Conservation (phyloP, 371 early-diverging fungal genomes). For the Haplosporangium sp. region DNA sequence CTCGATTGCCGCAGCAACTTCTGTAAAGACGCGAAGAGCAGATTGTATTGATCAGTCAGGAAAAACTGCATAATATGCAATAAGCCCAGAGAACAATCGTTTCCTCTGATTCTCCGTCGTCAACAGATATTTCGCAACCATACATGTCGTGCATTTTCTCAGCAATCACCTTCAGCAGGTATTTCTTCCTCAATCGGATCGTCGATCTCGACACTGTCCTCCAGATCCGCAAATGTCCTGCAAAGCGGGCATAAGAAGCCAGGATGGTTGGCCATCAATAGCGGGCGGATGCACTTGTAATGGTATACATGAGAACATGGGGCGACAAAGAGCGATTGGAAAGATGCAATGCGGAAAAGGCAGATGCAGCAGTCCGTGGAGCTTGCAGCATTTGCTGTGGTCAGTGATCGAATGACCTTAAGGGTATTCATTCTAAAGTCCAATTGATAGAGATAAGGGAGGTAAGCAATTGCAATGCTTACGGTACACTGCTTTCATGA, state of each 20-base stretch:
- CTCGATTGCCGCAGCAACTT: conserved; percentile 28
- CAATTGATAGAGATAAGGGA: no score
- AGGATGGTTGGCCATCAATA: conserved; percentile 74
- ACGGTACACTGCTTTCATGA: background rate
- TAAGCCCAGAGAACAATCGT: no score
- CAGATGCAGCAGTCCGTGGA: conserved; percentile 95
- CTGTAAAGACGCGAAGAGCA: conserved; percentile 8
- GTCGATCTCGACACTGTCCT: conserved; percentile 85
- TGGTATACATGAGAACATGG: conserved; percentile 97
- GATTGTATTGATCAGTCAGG: background rate
- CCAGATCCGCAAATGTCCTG: conserved; percentile 92
- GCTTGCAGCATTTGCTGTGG: conserved; percentile 42
- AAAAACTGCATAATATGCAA: no score
- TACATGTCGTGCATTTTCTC: conserved; percentile 1
- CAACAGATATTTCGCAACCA: background rate
- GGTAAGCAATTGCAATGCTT: no score
- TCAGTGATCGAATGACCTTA: conserved; percentile 46
- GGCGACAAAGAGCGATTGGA: conserved; percentile 94
- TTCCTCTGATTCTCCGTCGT: background rate
- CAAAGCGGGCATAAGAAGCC: conserved; percentile 95
- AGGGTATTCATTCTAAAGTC: conserved; percentile 54
- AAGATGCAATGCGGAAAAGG: conserved; percentile 87
- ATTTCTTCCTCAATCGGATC: conserved; percentile 52
- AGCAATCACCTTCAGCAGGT: conserved; percentile 40
- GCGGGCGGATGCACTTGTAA: conserved; percentile 90